These are phyloP conservation scores for Sporisorium reilianum DNA, from an alignment of 1,284 basidiomycete genomes.

Conservation along the genomic window DNA sequence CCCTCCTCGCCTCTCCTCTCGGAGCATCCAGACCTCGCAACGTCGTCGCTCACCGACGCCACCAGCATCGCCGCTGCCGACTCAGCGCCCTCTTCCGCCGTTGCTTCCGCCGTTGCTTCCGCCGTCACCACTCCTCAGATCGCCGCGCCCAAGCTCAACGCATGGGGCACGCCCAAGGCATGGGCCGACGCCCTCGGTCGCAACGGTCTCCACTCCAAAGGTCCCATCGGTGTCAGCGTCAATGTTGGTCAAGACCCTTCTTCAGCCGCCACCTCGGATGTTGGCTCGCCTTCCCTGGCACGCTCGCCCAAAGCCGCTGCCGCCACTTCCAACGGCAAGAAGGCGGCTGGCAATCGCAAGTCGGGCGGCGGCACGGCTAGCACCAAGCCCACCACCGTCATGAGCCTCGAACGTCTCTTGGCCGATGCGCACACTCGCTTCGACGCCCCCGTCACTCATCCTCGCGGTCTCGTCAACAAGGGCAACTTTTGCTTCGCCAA, in stretches of 20 bases:
- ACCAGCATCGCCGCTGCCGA: slow-evolving; percentile 37
- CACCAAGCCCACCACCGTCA: slow-evolving; percentile 15
- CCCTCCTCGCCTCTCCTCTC: slow-evolving; percentile 35
- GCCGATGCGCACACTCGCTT: slow-evolving; percentile 50
- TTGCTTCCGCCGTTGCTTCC: slow-evolving; percentile 15
- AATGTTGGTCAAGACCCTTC: slow-evolving; percentile 26
- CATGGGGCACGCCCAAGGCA: slow-evolving; percentile 45
- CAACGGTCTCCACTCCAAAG: slow-evolving; percentile 23
- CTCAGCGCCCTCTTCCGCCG: slow-evolving; percentile 17
- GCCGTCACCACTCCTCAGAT: slow-evolving; percentile 24
- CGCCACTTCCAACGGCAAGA: slow-evolving; percentile 18
- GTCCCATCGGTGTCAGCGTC: slow-evolving; percentile 48
- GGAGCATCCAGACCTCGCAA: slow-evolving; percentile 39
- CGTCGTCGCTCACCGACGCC: slow-evolving; percentile 46
- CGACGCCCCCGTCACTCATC: slow-evolving; percentile 73
- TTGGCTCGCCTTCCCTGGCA: slow-evolving; percentile 21
- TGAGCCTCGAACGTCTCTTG: slow-evolving; percentile 46
- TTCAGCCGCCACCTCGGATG: slow-evolving; percentile 19
- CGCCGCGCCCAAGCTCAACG: slow-evolving; percentile 26
- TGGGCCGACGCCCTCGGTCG: slow-evolving; percentile 45
- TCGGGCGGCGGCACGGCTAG: slow-evolving; percentile 15
- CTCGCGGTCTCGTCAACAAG: slow-evolving; percentile 89
- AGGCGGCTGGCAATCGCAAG: slow-evolving; percentile 25
- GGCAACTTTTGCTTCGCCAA: slow-evolving; percentile 99
- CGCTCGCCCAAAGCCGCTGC: slow-evolving; percentile 37